Evolutionary conservation across 176 grass and related monocot genomes (phyloP).

Genomic region (Melocanna baccifera): DNA sequence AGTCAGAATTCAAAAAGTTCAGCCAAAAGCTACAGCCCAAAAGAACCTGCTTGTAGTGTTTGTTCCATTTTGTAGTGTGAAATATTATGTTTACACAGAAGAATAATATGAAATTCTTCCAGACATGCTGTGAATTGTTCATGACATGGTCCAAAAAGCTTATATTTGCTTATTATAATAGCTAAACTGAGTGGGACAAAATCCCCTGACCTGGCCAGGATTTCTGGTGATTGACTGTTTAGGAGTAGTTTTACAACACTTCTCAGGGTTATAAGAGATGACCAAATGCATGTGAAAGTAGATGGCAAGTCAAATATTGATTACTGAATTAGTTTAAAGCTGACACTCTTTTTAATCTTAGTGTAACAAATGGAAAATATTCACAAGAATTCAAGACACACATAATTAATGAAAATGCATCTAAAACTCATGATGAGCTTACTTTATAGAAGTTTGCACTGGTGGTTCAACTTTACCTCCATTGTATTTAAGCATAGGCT

Average conservation of each 20-base stretch:
- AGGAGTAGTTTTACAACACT: neutral
- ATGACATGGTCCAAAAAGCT: neutral
- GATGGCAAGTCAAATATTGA: neutral
- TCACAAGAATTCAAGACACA: neutral
- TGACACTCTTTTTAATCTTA: neutral
- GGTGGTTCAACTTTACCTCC: constrained; percentile 12
- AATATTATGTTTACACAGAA: neutral
- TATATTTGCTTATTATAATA: neutral
- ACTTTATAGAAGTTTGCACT: constrained; percentile 50
- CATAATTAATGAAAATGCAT: constrained; percentile 1
- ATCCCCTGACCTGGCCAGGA: neutral
- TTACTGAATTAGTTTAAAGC: neutral
- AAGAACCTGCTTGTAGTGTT: no score
- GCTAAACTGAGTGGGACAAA: neutral
- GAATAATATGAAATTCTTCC: neutral
- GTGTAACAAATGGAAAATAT: neutral
- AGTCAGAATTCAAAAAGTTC: no score
- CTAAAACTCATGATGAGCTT: constrained; percentile 6
- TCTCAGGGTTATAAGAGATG: neutral
- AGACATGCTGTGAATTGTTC: neutral
- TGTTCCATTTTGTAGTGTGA: neutral
- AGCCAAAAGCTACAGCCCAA: no score
- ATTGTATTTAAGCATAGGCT: constrained; percentile 50
- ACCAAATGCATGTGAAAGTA: neutral
- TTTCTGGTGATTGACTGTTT: neutral